Evolutionary conservation across 371 early-diverging fungal species (phyloP).

Genomic region (Actinomucor elegans): DNA sequence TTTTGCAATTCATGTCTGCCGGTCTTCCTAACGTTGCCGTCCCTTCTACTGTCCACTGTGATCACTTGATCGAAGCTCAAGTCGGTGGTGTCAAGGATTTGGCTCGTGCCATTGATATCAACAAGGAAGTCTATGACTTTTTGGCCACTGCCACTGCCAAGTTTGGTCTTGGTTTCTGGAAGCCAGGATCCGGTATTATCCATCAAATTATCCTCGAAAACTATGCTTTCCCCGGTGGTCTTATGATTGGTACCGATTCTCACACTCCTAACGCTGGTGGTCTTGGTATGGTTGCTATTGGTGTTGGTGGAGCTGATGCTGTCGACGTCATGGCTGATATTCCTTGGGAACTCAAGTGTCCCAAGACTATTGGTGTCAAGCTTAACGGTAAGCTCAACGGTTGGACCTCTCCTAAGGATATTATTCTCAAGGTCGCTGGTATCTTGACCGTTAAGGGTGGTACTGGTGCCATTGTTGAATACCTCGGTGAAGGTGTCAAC

Average conservation of each 20-base stretch:
- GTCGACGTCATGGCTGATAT: conserved; percentile 98
- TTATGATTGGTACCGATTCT: conserved; percentile 96
- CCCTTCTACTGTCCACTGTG: conserved; percentile 95
- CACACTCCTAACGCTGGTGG: conserved; percentile 94
- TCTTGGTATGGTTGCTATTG: conserved; percentile 93
- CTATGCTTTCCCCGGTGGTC: conserved; percentile 97
- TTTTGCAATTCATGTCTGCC: conserved; percentile 96
- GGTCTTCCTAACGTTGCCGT: conserved; percentile 86
- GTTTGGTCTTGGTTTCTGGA: conserved; percentile 97
- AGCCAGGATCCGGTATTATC: conserved; percentile 97
- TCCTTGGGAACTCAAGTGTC: conserved; percentile 97
- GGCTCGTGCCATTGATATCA: conserved; percentile 82
- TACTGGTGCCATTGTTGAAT: conserved; percentile 93
- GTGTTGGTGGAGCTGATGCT: conserved; percentile 97
- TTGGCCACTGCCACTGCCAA: conserved; percentile 84
- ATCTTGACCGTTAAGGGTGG: conserved; percentile 92
- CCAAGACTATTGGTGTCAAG: conserved; percentile 89
- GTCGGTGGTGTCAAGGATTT: conserved; percentile 84
- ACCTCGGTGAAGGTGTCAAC: conserved; percentile 93
- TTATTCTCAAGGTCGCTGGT: conserved; percentile 92
- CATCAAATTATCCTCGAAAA: conserved; percentile 98
- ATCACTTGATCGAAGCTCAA: conserved; percentile 96
- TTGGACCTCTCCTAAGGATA: conserved; percentile 93
- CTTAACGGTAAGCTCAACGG: conserved; percentile 86
- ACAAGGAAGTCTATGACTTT: conserved; percentile 96